A percentile compares a stretch with the other conserved stretches of the same genome.
These are phyloP conservation scores for Hygrocybe punicea DNA, from an alignment of 768 basidiomycete species.

Conservation along the genomic window DNA sequence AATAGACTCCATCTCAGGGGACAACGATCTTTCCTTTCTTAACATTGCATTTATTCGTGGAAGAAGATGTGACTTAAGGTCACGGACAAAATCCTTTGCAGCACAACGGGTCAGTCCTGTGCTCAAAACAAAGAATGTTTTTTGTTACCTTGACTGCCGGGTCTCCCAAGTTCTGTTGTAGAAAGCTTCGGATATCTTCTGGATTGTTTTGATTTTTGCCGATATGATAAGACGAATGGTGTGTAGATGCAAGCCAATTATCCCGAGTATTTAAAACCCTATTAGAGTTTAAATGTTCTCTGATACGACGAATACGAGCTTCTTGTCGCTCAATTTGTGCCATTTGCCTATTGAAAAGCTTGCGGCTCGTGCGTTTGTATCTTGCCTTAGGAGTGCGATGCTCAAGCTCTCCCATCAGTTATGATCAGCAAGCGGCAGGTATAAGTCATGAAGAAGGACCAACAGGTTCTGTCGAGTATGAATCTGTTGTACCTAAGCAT, in stretches of 20 bases:
- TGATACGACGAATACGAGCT: constrained; percentile 6
- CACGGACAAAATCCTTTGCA: constrained; percentile 24
- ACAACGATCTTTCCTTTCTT: neutral
- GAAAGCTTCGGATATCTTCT: neutral
- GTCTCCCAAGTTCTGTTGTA: constrained; percentile 1
- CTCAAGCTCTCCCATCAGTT: constrained; percentile 15
- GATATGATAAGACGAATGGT: neutral
- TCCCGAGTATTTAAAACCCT: neutral
- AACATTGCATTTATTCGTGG: constrained; percentile 7
- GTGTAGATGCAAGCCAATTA: neutral
- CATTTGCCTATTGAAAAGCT: constrained; percentile 7
- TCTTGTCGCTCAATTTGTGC: constrained; percentile 12
- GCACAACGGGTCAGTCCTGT: neutral
- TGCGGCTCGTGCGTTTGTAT: constrained; percentile 10
- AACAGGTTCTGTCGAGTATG: neutral
- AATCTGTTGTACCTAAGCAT: neutral
- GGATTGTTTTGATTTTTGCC: constrained; percentile 2
- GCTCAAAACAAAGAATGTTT: neutral
- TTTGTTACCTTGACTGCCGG: constrained; percentile 8
- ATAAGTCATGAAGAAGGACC: neutral
- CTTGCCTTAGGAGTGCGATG: constrained; percentile 12
- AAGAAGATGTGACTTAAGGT: constrained; percentile 26
- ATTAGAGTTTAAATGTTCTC: neutral
- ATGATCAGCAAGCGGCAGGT: neutral
- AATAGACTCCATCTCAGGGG: neutral